Evolutionary conservation across 768 basidiomycete genomes (phyloP).

Genomic region (Scleroderma bovista): DNA sequence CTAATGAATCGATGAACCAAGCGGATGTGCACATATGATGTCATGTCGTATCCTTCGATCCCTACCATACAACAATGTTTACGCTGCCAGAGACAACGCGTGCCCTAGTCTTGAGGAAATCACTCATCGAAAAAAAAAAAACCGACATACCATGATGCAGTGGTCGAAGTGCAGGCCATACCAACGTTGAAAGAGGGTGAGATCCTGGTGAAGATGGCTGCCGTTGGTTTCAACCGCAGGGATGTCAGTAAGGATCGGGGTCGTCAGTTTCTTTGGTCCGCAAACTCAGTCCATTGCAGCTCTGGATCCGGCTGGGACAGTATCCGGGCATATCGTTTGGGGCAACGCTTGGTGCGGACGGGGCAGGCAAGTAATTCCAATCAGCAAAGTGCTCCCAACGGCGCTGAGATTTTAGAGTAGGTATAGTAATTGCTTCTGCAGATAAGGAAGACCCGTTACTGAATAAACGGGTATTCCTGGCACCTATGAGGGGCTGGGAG

Average conservation of each 20-base stretch:
- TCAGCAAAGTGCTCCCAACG: background rate
- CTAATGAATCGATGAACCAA: no score
- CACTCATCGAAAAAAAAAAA: conserved; percentile 30
- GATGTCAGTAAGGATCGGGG: conserved; percentile 40
- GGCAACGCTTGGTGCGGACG: conserved; percentile 64
- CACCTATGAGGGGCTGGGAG: conserved; percentile 75
- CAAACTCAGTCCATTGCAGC: conserved; percentile 30
- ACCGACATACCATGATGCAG: conserved; percentile 52
- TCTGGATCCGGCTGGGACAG: conserved; percentile 67
- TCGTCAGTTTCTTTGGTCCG: no score
- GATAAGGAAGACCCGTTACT: conserved; percentile 52
- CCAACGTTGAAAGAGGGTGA: conserved; percentile 49
- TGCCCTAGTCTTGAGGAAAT: conserved; percentile 44
- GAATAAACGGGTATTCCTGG: conserved; percentile 65
- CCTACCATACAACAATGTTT: conserved; percentile 3
- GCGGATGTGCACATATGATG: no score
- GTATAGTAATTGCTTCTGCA: conserved; percentile 55
- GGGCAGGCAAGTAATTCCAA: conserved; percentile 47
- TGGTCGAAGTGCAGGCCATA: conserved; percentile 45
- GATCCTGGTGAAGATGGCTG: conserved; percentile 60
- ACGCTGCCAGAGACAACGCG: conserved; percentile 39
- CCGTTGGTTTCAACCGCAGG: conserved; percentile 73
- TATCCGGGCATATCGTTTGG: conserved; percentile 62
- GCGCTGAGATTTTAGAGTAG: conserved; percentile 29
- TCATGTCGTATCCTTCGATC: no score